These are phyloP conservation scores for Colletotrichum karsti DNA, from an alignment of 2,329 filamentous ascomycete species.

Conservation along the genomic window DNA sequence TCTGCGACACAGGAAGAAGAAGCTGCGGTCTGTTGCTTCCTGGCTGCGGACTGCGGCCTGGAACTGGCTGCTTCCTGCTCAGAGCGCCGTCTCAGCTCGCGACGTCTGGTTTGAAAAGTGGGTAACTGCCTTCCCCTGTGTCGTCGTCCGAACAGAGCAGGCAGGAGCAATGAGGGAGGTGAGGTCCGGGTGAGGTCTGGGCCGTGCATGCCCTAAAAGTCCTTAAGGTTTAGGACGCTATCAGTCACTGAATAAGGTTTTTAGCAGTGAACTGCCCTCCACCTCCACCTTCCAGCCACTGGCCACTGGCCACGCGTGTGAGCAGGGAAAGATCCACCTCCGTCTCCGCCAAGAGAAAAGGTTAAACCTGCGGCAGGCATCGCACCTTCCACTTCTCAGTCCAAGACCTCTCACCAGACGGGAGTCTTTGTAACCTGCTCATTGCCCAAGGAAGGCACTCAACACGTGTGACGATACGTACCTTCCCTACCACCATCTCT, in stretches of 20 bases:
- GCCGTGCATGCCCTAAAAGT: constrained; percentile 8
- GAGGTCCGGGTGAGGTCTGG: background rate
- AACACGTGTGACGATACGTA: background rate
- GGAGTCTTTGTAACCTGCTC: background rate
- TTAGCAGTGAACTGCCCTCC: constrained; percentile 1
- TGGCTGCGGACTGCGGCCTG: background rate
- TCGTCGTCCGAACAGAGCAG: constrained; percentile 16
- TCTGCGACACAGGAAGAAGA: background rate
- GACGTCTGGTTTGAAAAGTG: background rate
- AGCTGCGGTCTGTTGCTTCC: background rate
- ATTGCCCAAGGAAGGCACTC: background rate
- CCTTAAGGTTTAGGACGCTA: constrained; percentile 18
- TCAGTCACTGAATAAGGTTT: constrained; percentile 11
- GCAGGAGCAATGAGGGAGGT: background rate
- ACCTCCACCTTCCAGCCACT: background rate
- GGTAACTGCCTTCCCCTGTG: background rate
- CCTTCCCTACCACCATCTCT: background rate
- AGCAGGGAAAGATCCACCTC: background rate
- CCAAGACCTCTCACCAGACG: background rate
- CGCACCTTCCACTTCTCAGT: constrained; percentile 4
- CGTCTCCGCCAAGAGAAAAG: background rate
- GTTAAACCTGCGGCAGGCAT: background rate
- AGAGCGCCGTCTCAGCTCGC: constrained; percentile 17
- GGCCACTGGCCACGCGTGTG: constrained; percentile 3
- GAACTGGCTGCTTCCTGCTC: constrained; percentile 2